Percentiles rank a stretch among this genome's conserved stretches.
Conservation (phyloP, 495 filamentous ascomycete species). For the Neurospora sp. region DNA sequence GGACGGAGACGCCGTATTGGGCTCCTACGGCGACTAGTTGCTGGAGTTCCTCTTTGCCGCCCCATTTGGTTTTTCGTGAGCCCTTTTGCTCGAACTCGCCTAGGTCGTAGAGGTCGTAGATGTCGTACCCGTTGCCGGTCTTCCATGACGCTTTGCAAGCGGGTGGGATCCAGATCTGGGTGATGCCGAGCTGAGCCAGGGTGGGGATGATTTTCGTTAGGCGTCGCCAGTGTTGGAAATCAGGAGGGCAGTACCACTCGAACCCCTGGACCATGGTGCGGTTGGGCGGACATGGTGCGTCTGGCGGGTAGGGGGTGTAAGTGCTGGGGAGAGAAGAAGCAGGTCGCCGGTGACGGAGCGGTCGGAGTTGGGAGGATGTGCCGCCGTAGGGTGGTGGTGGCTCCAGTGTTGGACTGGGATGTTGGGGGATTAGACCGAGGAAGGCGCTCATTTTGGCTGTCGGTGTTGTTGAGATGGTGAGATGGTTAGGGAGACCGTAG, state of each 20-base stretch:
- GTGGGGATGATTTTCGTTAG: slow-evolving; percentile 42
- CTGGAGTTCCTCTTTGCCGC: slow-evolving; percentile 49
- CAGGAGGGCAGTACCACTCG: slow-evolving; percentile 65
- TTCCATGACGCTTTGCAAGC: slow-evolving; percentile 57
- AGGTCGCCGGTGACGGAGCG: slow-evolving; percentile 9
- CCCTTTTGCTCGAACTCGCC: slow-evolving; percentile 77
- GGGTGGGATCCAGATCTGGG: slow-evolving; percentile 63
- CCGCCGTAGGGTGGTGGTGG: slow-evolving; percentile 1
- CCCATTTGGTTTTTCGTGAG: slow-evolving; percentile 55
- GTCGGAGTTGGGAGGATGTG: slow-evolving; percentile 11
- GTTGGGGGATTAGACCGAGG: slow-evolving; percentile 10
- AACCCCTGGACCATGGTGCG: slow-evolving; percentile 58
- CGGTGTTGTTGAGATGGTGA: background rate
- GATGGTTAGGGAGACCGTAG: background rate
- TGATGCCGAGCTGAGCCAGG: slow-evolving; percentile 50
- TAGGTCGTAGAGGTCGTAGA: slow-evolving; percentile 71
- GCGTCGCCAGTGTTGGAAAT: slow-evolving; percentile 53
- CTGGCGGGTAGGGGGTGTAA: slow-evolving; percentile 5
- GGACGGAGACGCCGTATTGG: slow-evolving; percentile 42
- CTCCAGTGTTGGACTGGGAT: slow-evolving; percentile 3
- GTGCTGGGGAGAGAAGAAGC: slow-evolving; percentile 5
- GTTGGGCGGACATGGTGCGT: slow-evolving; percentile 30
- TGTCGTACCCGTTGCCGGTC: slow-evolving; percentile 62
- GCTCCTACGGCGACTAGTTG: slow-evolving; percentile 38
- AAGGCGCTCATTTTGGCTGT: slow-evolving; percentile 13